Conservation (phyloP, 2,329 filamentous ascomycete species). For the Arthrobotrys pseudoclavata region DNA sequence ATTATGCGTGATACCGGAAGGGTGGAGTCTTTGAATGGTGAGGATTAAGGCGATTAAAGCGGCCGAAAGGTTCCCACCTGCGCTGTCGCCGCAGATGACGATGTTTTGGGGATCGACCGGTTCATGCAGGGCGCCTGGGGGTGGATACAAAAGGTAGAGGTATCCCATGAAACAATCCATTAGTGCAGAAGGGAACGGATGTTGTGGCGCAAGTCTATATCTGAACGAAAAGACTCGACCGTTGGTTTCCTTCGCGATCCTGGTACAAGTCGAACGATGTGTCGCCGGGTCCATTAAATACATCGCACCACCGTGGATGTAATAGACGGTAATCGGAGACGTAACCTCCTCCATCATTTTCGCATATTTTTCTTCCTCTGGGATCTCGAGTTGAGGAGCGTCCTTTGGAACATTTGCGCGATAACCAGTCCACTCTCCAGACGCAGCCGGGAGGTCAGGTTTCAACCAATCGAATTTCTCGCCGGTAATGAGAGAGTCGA, state of each 20-base stretch:
- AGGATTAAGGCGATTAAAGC: constrained; percentile 78
- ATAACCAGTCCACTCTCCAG: constrained; percentile 83
- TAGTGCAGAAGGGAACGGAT: constrained; percentile 80
- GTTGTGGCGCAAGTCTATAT: constrained; percentile 80
- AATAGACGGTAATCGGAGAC: constrained; percentile 66
- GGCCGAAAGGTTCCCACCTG: constrained; percentile 79
- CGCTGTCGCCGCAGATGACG: constrained; percentile 80
- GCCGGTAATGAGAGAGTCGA: constrained; percentile 70
- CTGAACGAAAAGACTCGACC: constrained; percentile 78
- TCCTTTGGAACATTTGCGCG: constrained; percentile 67
- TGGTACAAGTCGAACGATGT: constrained; percentile 73
- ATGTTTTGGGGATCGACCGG: constrained; percentile 76
- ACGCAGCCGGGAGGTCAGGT: constrained; percentile 72
- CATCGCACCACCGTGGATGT: constrained; percentile 47
- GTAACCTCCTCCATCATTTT: constrained; percentile 77
- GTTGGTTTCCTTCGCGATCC: constrained; percentile 75
- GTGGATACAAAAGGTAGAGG: constrained; percentile 79
- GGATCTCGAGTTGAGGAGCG: constrained; percentile 65
- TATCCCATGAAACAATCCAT: constrained; percentile 81
- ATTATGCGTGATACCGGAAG: constrained; percentile 72
- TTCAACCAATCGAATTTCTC: constrained; percentile 65
- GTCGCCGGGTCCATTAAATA: constrained; percentile 77
- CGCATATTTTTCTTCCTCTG: constrained; percentile 75
- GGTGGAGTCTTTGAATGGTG: constrained; percentile 70
- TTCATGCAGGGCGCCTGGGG: constrained; percentile 75